Conservation (phyloP, 306 rosid species). For the Prunus salicina region DNA sequence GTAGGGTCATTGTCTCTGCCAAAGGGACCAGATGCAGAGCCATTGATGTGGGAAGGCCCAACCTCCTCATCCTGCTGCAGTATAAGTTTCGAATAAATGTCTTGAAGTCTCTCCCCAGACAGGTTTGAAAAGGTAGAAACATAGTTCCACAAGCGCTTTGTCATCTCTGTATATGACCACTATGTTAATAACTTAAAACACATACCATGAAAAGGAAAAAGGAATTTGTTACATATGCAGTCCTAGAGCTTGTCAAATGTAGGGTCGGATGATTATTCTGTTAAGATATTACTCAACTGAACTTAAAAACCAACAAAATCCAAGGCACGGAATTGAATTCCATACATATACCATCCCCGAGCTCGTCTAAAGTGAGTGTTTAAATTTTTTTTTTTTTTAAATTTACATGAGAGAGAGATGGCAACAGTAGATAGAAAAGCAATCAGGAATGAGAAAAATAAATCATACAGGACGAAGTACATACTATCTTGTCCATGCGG, state of each 20-base stretch:
- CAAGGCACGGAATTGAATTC: background rate
- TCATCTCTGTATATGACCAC: constrained; percentile 73
- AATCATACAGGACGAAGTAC: constrained; percentile 29
- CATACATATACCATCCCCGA: background rate
- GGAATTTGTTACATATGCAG: background rate
- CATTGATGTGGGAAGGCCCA: constrained; percentile 76
- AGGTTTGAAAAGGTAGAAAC: constrained; percentile 96
- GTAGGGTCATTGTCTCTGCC: constrained; percentile 52
- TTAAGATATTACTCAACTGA: background rate
- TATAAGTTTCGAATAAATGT: constrained; percentile 85
- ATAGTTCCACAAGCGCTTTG: constrained; percentile 88
- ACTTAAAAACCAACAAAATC: background rate
- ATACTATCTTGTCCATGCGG: constrained; percentile 88
- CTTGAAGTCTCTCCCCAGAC: constrained; percentile 92
- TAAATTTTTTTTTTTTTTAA: no score
- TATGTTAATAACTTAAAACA: constrained; percentile 5
- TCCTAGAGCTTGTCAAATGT: background rate
- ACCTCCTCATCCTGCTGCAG: constrained; percentile 73
- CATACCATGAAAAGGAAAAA: background rate
- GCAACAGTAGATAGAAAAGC: background rate
- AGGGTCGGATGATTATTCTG: background rate
- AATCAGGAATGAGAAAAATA: background rate
- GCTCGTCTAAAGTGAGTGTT: background rate
- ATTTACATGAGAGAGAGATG: no score
- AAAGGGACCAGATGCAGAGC: constrained; percentile 52